These are phyloP conservation scores for Ustilago xerochloae DNA, from an alignment of 1,284 basidiomycete species.

Conservation along the genomic window DNA sequence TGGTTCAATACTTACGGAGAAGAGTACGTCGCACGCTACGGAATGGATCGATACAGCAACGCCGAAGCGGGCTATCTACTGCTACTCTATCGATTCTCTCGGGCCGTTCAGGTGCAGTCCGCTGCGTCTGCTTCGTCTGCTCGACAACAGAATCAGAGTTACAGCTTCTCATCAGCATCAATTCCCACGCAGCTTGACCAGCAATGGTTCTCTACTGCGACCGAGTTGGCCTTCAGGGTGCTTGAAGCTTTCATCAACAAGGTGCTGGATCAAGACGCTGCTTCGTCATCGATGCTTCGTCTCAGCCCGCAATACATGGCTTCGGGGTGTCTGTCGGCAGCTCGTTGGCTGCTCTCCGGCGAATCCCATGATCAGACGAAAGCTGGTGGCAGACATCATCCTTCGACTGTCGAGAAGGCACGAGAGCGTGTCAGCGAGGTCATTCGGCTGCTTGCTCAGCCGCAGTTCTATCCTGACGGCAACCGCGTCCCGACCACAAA, in stretches of 20 bases:
- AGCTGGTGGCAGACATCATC: neutral
- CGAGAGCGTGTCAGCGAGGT: slow-evolving; percentile 13
- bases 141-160: neutral
- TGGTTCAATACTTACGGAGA: slow-evolving; percentile 34
- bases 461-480: slow-evolving; percentile 41
- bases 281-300: slow-evolving; percentile 22
- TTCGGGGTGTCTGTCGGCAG: slow-evolving; percentile 16
- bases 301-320: slow-evolving; percentile 38
- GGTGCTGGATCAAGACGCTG: slow-evolving; percentile 21
- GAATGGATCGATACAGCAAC: slow-evolving; percentile 29
- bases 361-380: neutral
- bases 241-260: slow-evolving; percentile 24
- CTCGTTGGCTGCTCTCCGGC: slow-evolving; percentile 16
- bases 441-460: slow-evolving; percentile 21
- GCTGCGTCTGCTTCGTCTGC: too few species aligned
- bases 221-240: slow-evolving; percentile 24
- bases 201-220: slow-evolving; percentile 9
- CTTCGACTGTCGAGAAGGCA: slow-evolving; percentile 4
- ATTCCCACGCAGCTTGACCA: slow-evolving; percentile 7
- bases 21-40: slow-evolving; percentile 27
- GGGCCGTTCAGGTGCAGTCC: slow-evolving; percentile 17
- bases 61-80: slow-evolving; percentile 20
- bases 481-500: slow-evolving; percentile 14
- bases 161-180: neutral
- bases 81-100: slow-evolving; percentile 15